Conservation (phyloP, 2,329 filamentous ascomycete species). For the Neurospora sp. region DNA sequence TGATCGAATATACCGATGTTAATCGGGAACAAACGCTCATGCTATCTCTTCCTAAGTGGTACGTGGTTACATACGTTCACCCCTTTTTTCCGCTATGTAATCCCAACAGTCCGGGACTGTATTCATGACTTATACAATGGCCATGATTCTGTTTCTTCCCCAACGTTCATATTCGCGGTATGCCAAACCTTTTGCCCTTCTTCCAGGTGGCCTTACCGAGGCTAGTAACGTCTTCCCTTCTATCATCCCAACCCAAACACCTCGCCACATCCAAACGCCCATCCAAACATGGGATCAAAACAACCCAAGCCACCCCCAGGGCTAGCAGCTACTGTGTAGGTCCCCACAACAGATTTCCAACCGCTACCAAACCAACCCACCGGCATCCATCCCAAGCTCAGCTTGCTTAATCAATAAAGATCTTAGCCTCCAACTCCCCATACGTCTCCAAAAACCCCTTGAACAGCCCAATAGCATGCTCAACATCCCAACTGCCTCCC, state of each 20-base stretch:
- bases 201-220: neutral
- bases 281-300: neutral
- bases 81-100: neutral
- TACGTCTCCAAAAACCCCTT: slow-evolving; percentile 79
- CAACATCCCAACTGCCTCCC: slow-evolving; percentile 77
- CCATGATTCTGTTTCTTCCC: neutral
- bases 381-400: neutral
- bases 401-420: slow-evolving; percentile 61
- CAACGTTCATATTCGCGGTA: neutral
- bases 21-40: neutral
- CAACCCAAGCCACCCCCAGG: neutral
- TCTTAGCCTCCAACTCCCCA: slow-evolving; percentile 70
- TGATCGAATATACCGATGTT: neutral
- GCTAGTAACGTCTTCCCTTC: neutral
- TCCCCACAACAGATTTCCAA: neutral
- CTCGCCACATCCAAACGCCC: neutral
- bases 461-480: slow-evolving; percentile 77
- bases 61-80: neutral
- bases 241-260: neutral
- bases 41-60: neutral
- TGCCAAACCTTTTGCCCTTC: neutral
- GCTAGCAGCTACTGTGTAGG: neutral
- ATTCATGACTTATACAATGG: neutral
- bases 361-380: neutral
- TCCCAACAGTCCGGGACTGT: neutral